A percentile compares a stretch with the other conserved stretches of the same genome.
Evolutionary conservation across 345 rosid genomes (phyloP).

Genomic region (Luvunga scandens): DNA sequence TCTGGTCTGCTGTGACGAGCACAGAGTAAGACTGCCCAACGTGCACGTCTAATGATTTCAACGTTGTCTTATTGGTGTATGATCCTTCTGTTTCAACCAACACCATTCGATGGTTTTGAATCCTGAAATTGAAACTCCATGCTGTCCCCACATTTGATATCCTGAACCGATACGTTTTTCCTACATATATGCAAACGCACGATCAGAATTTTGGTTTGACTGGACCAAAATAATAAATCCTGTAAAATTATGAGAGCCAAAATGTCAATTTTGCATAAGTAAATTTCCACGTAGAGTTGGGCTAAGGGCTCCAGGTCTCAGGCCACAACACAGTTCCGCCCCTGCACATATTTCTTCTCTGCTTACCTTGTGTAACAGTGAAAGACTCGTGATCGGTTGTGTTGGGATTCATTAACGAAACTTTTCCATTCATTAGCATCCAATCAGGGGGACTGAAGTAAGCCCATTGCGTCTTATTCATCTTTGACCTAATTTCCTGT

Average conservation of each 20-base stretch:
- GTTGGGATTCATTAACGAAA: slow-evolving; percentile 14
- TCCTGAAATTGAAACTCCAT: slow-evolving; percentile 50
- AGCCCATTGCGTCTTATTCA: background rate
- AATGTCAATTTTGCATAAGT: no score
- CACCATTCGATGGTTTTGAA: slow-evolving; percentile 43
- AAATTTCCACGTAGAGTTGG: no score
- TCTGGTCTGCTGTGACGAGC: slow-evolving; percentile 51
- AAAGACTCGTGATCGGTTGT: slow-evolving; percentile 21
- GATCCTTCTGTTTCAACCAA: slow-evolving; percentile 71
- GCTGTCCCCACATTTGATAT: slow-evolving; percentile 58
- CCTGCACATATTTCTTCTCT: background rate
- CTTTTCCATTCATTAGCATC: slow-evolving; percentile 41
- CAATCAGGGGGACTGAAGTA: slow-evolving; percentile 10
- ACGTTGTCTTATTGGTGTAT: slow-evolving; percentile 42
- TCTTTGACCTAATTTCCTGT: slow-evolving; percentile 11
- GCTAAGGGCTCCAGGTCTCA: no score
- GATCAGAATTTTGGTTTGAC: background rate
- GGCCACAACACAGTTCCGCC: no score
- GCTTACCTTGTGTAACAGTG: slow-evolving; percentile 32
- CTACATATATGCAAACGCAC: slow-evolving; percentile 9
- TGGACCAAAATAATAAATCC: no score
- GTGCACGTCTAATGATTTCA: slow-evolving; percentile 51
- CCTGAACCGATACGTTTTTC: slow-evolving; percentile 49
- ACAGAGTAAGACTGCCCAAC: slow-evolving; percentile 72
- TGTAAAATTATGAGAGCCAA: no score